Evolutionary conservation across 768 basidiomycete species (phyloP), one percentile per base, ranked within the genome.

Genomic region (Cystobasidium onofrii): DNA sequence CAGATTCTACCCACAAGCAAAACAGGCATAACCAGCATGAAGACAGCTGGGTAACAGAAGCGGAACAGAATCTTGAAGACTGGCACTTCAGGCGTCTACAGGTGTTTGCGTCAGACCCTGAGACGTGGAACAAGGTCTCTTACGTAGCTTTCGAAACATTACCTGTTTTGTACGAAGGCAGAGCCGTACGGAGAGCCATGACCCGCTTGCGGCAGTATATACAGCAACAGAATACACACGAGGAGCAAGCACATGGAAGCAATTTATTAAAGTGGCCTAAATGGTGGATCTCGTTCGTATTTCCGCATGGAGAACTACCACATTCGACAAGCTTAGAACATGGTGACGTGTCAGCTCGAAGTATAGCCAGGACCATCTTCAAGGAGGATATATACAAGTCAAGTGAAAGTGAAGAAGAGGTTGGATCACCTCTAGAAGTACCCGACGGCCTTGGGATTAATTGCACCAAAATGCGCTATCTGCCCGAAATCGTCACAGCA

Each of bases 221-320:
- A 36, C 13, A 10, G 13, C 6, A 55, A 18, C n/a, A 3, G 4
- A 43, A 6, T 18, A 6, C n/a, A 60, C 12, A 13, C 57, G 25
- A 29, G 6, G 27, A n/a, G n/a, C 17, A 60, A 34, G 27, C 20
- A 27, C 20, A 60, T 6, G 31, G 15, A 13, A 60, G 57, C 17
- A 50, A 15, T 15, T n/a, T 12, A 65, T 27, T 17, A 29, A 4
- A 69, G 25, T 69, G 64, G 44, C 66, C 66, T 34, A n/a, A 34
- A 25, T 69, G 66, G 66, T 69, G 66, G 66, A 69, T 69, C 9
- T 46, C 66, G 7, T 69, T 69, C 54, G 66, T 69, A 4, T 69
- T 69, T 33, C 66, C 66, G 18, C 27, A 69, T 23, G 66, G 66
- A 18, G 31, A 4, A 34, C 29, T 46, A 27, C 66, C 66, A 54